Base-by-base conservation (phyloP, 495 filamentous ascomycete genomes). In the Friedmanniomyces endolithicus region DNA sequence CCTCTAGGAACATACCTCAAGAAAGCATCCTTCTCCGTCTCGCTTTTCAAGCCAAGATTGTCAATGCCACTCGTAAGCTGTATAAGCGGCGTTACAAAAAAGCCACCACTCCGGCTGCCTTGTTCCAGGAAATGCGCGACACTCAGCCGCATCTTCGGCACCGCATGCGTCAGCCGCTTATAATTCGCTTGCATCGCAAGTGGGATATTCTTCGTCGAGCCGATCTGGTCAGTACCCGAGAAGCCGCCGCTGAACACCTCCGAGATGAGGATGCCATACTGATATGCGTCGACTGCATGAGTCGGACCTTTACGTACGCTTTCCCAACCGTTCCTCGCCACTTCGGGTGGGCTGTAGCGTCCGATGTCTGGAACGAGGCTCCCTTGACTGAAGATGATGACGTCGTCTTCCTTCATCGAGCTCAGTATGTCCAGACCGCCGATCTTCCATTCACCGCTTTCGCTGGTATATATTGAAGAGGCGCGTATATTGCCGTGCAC, bases 371-470 rank as follows among this genome's bases (percentile, higher is more conserved):
- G 90, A 7, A 94, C 78, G 11, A 94, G 74, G 59, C 86, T 86
- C 52, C 88, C 90, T 66, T 90, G 90, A 59, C 75, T 87, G 67
- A 95, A 94, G 62, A 96, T 89, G 39, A 95, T 75, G 8, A 87
- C 85, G 49, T 95, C 85, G 52, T 96, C 90, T 34, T 97, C 92
- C 65, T 95, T 95, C 70, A 95, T 84, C 20, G 86, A 94, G 70
- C 90, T 96, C 35, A 97, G 67, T 11, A 94, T 77, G 59, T 98
- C 94, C 53, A 97, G 92, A 9, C 92, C 92, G 3, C 86, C 88
- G 2, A 98, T 71, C 67, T 92, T 96, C 92, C 92, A 98, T 67
- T 97, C 92, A 27, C 92, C 92, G 69, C 92, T 95, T 66, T 97
- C 90, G 67, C 87, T 86, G 14, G 83, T 87, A 65, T 84, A 97